Percentiles rank a stretch among this genome's conserved stretches.
phyloP scores from a whole-genome alignment of 2,329 filamentous ascomycete genomes.

The Blastomyces silverae region DNA sequence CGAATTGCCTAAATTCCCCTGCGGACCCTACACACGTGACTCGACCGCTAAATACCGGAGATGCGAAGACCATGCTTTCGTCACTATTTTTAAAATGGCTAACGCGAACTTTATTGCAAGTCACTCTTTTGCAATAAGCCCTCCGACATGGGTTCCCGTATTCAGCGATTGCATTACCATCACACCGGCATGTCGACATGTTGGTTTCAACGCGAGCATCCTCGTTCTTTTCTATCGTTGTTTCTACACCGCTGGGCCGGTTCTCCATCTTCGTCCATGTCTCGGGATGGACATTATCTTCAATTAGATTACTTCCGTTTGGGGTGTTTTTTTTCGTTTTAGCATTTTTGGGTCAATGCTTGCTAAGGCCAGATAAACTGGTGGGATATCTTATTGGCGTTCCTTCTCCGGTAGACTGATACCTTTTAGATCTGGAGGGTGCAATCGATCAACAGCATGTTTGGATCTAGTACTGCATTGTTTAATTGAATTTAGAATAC shows the following conservation, averaged over 20 bases:
- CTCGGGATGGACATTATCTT: not conserved
- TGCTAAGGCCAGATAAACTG: not conserved
- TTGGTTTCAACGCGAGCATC: not conserved
- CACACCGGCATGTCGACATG: not conserved
- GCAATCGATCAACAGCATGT: not conserved
- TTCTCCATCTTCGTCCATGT: not conserved
- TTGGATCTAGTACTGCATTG: not conserved
- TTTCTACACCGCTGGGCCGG: not conserved
- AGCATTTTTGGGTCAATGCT: not conserved
- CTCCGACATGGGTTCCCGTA: not conserved
- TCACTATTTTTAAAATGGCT: not conserved
- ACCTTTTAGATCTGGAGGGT: not conserved
- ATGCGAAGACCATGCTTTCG: not conserved
- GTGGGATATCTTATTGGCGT: not conserved
- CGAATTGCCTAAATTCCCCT: slow-evolving; percentile 12
- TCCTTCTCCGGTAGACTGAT: not conserved
- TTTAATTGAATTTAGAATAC: not conserved
- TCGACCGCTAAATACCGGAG: not conserved
- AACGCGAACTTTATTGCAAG: not conserved
- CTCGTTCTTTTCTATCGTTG: not conserved
- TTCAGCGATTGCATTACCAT: not conserved
- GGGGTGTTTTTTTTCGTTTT: not conserved
- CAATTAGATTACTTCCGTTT: not conserved
- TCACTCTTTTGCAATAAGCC: not conserved
- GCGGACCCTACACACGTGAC: not conserved